These are phyloP conservation scores for Botrytis deweyae DNA, from an alignment of 2,329 filamentous ascomycete genomes.

Conservation along the genomic window DNA sequence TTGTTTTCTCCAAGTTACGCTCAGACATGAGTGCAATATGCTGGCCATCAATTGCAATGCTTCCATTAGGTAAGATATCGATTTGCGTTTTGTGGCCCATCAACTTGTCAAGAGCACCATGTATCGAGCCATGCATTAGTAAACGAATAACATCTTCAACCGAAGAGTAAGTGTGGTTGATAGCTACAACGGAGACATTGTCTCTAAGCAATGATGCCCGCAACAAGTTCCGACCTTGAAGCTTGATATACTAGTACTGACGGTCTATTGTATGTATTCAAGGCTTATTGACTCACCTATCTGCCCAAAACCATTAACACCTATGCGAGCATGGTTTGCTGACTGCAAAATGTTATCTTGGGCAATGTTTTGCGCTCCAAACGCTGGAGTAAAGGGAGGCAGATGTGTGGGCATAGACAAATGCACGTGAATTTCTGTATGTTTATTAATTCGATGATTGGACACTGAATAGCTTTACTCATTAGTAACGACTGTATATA, in stretches of 20 bases:
- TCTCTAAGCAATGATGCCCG: background rate
- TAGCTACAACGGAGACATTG: background rate
- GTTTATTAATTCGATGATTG: background rate
- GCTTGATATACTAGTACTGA: background rate
- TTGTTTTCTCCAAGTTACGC: background rate
- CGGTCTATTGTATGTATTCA: background rate
- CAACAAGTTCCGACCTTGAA: background rate
- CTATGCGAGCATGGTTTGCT: background rate
- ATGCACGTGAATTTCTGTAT: background rate
- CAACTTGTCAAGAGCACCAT: background rate
- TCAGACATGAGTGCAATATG: background rate
- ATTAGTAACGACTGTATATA: background rate
- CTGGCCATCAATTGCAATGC: background rate
- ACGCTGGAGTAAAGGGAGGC: background rate
- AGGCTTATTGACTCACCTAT: background rate
- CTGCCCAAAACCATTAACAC: background rate
- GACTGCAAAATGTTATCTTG: background rate
- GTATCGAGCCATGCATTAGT: background rate
- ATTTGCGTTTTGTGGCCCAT: background rate
- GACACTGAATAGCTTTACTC: background rate
- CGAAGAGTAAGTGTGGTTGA: background rate
- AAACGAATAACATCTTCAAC: background rate
- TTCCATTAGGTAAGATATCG: background rate
- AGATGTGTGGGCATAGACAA: background rate
- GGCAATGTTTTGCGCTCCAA: background rate